Base-by-base conservation (phyloP, 2,329 filamentous ascomycete species). In the Paracoccidioides brasiliensis region DNA sequence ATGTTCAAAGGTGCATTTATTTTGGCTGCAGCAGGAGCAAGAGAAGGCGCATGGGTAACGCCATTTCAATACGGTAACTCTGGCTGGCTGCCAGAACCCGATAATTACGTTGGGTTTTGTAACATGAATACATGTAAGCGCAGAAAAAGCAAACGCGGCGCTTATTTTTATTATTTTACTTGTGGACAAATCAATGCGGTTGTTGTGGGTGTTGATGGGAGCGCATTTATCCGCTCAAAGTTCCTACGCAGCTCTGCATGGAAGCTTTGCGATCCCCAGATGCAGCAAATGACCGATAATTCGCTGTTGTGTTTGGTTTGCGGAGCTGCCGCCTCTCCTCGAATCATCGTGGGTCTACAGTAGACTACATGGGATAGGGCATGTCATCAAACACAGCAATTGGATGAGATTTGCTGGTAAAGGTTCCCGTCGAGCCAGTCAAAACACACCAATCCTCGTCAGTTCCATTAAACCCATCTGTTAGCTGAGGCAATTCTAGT, bases 121-220 rank as follows among this genome's bases (percentile, higher is more conserved):
- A 50, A 38, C 33, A 4, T 9, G 5, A 33, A 50, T 50, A 50
- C 46, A 12, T 14, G 53, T 22, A 55, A 50, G 38, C 44, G 45
- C 38, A 49, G 38, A 55, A 55, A 55, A 53, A 48, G 41, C 42
- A 53, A 52, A 46, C 40, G 30, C 54, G 40, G 32, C 48, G 48
- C 46, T 42, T 44, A 48, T 37, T 32, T 50, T 30, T 22, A 22
- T 22, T 22, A 22, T 22, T 22, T 22, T 22, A 22, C 22, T 22
- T 22, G 22, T 22, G 22, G 22, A 22, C 22, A 22, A 22, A 22
- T 22, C 22, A 35, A 45, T 45, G 38, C 30, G 46, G 51, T 44
- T 15, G 46, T 37, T 22, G 33, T 41, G 37, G 30, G 14, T 32
- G 37, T 42, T 32, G 49, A 38, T 41, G 37, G 45, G 7, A 30